Evolutionary conservation across 306 rosid genomes (phyloP).

Genomic region (Sindora glabra): DNA sequence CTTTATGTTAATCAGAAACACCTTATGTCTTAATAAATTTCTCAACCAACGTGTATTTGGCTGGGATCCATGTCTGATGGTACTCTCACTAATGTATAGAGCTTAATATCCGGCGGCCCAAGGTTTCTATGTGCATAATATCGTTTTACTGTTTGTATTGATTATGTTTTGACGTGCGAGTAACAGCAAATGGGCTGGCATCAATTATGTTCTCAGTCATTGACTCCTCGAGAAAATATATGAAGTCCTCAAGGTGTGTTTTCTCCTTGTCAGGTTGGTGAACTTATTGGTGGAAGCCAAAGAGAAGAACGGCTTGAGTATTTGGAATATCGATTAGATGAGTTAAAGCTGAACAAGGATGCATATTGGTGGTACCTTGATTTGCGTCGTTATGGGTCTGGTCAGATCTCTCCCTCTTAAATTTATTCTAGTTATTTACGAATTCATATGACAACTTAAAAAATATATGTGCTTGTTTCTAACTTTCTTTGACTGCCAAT

Average conservation of each 20-base stretch:
- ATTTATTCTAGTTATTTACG: neutral
- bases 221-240: neutral
- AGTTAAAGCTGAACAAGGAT: constrained; percentile 70
- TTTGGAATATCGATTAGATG: constrained; percentile 82
- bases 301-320: constrained; percentile 88
- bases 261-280: constrained; percentile 60
- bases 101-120: neutral
- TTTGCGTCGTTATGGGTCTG: constrained; percentile 97
- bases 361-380: constrained; percentile 98
- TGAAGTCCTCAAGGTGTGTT: neutral
- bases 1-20: neutral
- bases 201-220: neutral
- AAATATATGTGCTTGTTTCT: neutral
- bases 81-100: neutral
- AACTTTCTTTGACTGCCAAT: neutral
- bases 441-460: too few relatives aligned
- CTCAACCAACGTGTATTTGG: neutral
- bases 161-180: neutral
- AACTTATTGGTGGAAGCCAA: constrained; percentile 97
- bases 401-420: constrained; percentile 31
- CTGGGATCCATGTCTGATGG: neutral
- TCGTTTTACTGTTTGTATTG: neutral
- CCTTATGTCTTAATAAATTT: neutral
- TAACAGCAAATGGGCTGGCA: neutral
- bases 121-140: neutral